Evolutionary conservation across 805 yeast species (phyloP).

Genomic region (Lipomyces japonicus): DNA sequence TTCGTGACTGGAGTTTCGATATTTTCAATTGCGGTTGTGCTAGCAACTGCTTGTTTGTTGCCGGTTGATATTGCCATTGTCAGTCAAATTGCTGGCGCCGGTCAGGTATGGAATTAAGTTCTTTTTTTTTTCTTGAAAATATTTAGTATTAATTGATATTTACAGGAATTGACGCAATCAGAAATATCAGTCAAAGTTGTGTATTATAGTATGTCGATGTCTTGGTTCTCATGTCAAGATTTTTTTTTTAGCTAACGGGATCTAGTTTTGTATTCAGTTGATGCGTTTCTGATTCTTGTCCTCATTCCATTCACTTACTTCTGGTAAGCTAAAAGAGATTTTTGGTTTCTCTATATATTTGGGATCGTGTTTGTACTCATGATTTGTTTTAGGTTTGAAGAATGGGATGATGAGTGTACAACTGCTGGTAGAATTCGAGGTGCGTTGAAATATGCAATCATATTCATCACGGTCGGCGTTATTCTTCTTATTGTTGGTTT

Average conservation of each 20-base stretch:
- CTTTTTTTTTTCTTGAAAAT: too few relatives aligned
- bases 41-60: constrained; percentile 28
- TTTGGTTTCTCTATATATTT: too few relatives aligned
- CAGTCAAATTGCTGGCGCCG: constrained; percentile 19
- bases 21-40: constrained; percentile 27
- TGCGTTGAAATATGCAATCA: constrained; percentile 24
- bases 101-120: constrained; percentile 10
- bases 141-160: background rate
- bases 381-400: constrained; percentile 24
- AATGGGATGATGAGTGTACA: constrained; percentile 29
- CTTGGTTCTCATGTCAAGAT: too few relatives aligned
- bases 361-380: background rate
- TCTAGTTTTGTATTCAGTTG: constrained; percentile 28
- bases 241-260: background rate
- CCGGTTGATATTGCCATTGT: constrained; percentile 31
- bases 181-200: constrained; percentile 14
- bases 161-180: constrained; percentile 2
- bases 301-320: constrained; percentile 32
- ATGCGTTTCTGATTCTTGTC: constrained; percentile 26
- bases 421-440: constrained; percentile 19
- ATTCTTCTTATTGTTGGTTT: constrained; percentile 25
- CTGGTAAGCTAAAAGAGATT: constrained; percentile 27
- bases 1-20: constrained; percentile 27
- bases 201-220: constrained; percentile 23
- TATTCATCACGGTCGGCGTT: constrained; percentile 18